Percentiles rank a stretch among this genome's conserved stretches.
These are phyloP conservation scores for Aspergillus novoparasiticus DNA, from an alignment of 2,329 filamentous ascomycete species.

Conservation along the genomic window DNA sequence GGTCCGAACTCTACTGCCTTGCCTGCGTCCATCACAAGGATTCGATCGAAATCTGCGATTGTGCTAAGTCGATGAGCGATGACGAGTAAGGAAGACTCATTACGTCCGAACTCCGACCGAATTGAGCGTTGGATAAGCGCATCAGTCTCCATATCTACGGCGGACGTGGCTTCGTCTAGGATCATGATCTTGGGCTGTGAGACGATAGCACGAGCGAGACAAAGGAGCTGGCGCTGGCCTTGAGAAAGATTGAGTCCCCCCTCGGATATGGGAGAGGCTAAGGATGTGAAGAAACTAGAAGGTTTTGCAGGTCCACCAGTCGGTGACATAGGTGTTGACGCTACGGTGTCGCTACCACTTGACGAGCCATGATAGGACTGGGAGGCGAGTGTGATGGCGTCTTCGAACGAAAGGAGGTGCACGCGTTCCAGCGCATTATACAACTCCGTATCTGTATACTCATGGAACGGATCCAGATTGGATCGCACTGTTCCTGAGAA, in stretches of 20 bases:
- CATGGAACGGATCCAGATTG: conserved; percentile 75
- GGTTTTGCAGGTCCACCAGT: conserved; percentile 11
- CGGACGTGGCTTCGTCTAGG: conserved; percentile 76
- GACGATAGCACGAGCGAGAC: conserved; percentile 55
- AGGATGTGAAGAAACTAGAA: conserved; percentile 58
- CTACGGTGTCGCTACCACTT: conserved; percentile 16
- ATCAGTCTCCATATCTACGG: conserved; percentile 78
- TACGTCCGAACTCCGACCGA: conserved; percentile 64
- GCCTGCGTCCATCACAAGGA: conserved; percentile 71
- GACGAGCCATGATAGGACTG: conserved; percentile 8
- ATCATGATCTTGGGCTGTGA: conserved; percentile 75
- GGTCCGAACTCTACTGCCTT: conserved; percentile 67
- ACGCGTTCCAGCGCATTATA: conserved; percentile 70
- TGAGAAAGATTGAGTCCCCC: conserved; percentile 64
- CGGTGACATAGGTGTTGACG: conserved; percentile 10
- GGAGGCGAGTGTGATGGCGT: conserved; percentile 35
- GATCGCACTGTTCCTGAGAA: conserved; percentile 77
- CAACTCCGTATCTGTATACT: conserved; percentile 69
- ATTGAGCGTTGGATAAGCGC: conserved; percentile 73
- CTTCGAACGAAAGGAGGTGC: conserved; percentile 59
- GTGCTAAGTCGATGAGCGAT: conserved; percentile 56
- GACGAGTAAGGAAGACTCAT: conserved; percentile 67
- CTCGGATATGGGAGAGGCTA: conserved; percentile 67
- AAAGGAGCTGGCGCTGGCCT: conserved; percentile 33
- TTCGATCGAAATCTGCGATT: conserved; percentile 75